Percentiles rank a stretch among this genome's conserved stretches.
Conservation (phyloP, 805 yeast genomes). For the Suhomyces sp. region DNA sequence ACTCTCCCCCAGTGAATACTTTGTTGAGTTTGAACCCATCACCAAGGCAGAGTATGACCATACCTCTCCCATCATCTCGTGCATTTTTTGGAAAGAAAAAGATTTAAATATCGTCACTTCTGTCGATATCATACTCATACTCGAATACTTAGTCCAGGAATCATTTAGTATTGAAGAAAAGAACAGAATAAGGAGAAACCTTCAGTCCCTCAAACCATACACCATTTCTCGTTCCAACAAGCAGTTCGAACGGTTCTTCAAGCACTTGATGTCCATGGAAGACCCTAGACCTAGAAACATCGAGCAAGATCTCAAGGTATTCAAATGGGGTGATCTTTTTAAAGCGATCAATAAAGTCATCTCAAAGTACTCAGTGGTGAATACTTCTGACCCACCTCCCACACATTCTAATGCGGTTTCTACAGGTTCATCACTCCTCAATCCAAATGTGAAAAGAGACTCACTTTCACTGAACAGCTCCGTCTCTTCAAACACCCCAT, state of each 20-base stretch:
- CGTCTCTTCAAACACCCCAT: no score
- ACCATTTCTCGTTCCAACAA: slow-evolving; percentile 53
- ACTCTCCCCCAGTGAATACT: slow-evolving; percentile 28
- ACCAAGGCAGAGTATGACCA: slow-evolving; percentile 33
- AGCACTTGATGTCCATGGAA: slow-evolving; percentile 56
- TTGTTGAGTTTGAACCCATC: slow-evolving; percentile 38
- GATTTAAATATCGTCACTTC: slow-evolving; percentile 55
- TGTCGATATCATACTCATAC: slow-evolving; percentile 58
- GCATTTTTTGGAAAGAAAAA: slow-evolving; percentile 57
- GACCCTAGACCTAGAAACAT: slow-evolving; percentile 68
- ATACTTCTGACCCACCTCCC: no score
- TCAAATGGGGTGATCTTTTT: slow-evolving; percentile 54
- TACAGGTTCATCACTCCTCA: no score
- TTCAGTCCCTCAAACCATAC: slow-evolving; percentile 61
- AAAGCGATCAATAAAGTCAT: slow-evolving; percentile 57
- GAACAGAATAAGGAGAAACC: slow-evolving; percentile 64
- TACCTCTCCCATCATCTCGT: slow-evolving; percentile 51
- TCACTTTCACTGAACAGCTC: no score
- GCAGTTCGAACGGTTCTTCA: slow-evolving; percentile 24
- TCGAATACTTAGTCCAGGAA: slow-evolving; percentile 57
- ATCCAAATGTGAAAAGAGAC: no score
- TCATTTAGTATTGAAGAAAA: slow-evolving; percentile 65
- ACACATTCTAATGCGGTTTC: no score
- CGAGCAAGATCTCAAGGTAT: slow-evolving; percentile 69
- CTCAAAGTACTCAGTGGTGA: slow-evolving; percentile 47